Conservation (phyloP, 1,284 basidiomycete genomes). For the Microbotryomycetes sp. region DNA sequence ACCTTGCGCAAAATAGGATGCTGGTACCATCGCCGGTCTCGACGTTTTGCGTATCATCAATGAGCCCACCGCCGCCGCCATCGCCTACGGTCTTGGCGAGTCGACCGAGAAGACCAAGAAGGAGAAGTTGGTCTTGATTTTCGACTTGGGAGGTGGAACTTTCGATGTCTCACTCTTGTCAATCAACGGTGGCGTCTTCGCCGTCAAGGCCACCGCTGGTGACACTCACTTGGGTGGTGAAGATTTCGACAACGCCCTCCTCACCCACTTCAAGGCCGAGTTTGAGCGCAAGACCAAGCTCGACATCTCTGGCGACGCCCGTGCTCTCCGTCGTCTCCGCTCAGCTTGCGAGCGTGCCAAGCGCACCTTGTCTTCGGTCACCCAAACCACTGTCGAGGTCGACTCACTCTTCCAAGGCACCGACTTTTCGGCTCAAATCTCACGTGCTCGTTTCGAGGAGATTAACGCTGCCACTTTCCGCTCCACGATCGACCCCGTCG, state of each 20-base stretch:
- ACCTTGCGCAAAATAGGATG: constrained; percentile 57
- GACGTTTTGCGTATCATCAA: constrained; percentile 96
- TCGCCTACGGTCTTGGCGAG: constrained; percentile 76
- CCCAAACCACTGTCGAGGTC: constrained; percentile 95
- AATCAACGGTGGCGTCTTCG: constrained; percentile 98
- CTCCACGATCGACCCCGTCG: constrained; percentile 91
- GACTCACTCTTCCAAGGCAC: constrained; percentile 94
- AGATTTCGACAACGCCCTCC: constrained; percentile 95
- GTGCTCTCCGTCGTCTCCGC: constrained; percentile 93
- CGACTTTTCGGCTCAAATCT: constrained; percentile 97
- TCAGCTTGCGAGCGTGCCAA: constrained; percentile 99
- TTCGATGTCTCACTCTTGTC: constrained; percentile 98
- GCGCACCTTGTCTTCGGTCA: constrained; percentile 92
- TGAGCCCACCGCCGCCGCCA: constrained; percentile 90
- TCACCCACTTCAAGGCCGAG: constrained; percentile 96
- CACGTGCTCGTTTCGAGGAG: constrained; percentile 98
- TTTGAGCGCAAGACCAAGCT: constrained; percentile 99
- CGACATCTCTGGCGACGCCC: constrained; percentile 84
- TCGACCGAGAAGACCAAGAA: constrained; percentile 62
- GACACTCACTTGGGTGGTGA: constrained; percentile 99
- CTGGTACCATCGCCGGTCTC: constrained; percentile 79
- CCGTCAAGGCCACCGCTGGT: constrained; percentile 97
- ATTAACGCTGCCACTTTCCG: constrained; percentile 97
- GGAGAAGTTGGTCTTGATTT: constrained; percentile 91
- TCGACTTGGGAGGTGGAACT: constrained; percentile 97